These are phyloP conservation scores for Capsella bursapastoris DNA, from an alignment of 345 rosid species.

Conservation along the genomic window DNA sequence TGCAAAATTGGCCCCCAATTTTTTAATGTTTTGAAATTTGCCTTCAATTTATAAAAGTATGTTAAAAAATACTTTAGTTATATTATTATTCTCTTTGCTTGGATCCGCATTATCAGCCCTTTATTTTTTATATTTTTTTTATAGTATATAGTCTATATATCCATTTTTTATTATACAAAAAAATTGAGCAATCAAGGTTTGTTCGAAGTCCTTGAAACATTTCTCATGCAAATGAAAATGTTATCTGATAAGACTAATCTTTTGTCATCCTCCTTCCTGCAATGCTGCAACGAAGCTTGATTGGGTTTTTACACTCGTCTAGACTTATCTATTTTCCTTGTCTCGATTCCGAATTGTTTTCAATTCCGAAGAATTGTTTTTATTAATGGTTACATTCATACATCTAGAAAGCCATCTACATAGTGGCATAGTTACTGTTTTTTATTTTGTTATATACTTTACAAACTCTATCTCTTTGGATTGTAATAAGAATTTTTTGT, in stretches of 20 bases:
- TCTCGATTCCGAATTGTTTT: not conserved
- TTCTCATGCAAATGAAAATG: not conserved
- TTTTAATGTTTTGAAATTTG: too few relatives aligned
- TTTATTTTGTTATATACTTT: not conserved
- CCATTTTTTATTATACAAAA: too few relatives aligned
- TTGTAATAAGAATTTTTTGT: not conserved
- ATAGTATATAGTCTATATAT: too few relatives aligned
- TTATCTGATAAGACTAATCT: too few relatives aligned
- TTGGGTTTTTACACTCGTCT: not conserved
- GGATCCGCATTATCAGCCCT: too few relatives aligned
- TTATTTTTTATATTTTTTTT: too few relatives aligned
- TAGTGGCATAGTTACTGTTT: not conserved
- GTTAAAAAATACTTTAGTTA: too few relatives aligned
- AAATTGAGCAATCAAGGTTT: not conserved
- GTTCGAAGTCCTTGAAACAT: not conserved
- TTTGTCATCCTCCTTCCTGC: not conserved
- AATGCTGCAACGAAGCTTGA: not conserved
- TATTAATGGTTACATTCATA: too few relatives aligned
- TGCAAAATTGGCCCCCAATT: too few relatives aligned
- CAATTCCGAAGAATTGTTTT: too few relatives aligned
- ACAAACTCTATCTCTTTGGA: not conserved
- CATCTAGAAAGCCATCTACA: not conserved
- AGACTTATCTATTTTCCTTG: slow-evolving; percentile 1
- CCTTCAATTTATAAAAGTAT: too few relatives aligned
- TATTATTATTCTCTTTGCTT: too few relatives aligned